Conservation (phyloP, 2,329 filamentous ascomycete species). For the Arthrobotrys entomopaga region DNA sequence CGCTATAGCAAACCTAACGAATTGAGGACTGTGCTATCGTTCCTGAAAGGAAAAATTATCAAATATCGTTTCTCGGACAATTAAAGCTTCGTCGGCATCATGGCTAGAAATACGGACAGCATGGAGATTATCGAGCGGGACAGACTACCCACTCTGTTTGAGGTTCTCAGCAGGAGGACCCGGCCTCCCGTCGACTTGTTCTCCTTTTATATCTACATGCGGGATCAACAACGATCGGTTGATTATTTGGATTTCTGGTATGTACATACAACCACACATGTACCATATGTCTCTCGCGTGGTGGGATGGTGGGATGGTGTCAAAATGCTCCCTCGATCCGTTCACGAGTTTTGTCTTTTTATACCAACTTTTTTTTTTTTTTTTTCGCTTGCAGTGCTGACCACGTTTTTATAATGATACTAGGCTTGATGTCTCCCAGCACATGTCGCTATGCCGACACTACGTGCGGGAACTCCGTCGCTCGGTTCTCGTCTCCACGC, state of each 20-base stretch:
- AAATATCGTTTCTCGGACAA: constrained; percentile 5
- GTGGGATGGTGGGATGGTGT: neutral
- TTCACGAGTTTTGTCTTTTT: too few relatives aligned
- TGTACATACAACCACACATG: constrained; percentile 60
- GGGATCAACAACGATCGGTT: constrained; percentile 95
- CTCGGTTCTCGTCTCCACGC: constrained; percentile 91
- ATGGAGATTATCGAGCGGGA: constrained; percentile 68
- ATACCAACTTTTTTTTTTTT: too few relatives aligned
- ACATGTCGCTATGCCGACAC: constrained; percentile 96
- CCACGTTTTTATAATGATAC: neutral
- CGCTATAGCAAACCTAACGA: constrained; percentile 5
- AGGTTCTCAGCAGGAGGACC: constrained; percentile 93
- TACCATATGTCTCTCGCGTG: neutral
- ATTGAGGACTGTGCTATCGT: neutral
- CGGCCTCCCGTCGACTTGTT: constrained; percentile 95
- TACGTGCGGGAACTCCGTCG: constrained; percentile 95
- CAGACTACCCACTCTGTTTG: constrained; percentile 90
- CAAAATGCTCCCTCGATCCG: neutral
- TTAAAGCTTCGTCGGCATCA: constrained; percentile 19
- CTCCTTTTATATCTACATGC: constrained; percentile 99
- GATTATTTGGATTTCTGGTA: constrained; percentile 99
- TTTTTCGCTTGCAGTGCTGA: neutral
- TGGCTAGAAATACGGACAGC: constrained; percentile 51
- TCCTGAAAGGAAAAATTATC: neutral
- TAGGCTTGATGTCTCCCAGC: constrained; percentile 98